These are phyloP conservation scores for Mortierella claussenii DNA, from an alignment of 192 early-diverging fungal genomes.

Conservation along the genomic window DNA sequence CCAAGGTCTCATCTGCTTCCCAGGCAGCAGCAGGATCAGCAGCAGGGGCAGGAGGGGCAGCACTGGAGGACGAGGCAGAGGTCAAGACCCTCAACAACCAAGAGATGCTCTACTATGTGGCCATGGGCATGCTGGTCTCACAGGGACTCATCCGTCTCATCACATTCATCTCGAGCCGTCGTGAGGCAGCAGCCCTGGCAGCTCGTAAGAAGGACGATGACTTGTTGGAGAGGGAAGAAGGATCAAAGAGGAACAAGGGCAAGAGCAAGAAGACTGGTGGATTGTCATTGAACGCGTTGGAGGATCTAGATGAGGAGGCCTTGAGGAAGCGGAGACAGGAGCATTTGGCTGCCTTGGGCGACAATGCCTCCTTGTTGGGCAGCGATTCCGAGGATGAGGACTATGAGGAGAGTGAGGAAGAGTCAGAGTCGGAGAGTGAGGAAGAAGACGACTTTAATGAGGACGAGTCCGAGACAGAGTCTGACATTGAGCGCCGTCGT, in stretches of 20 bases:
- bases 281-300: conserved; percentile 19
- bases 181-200: conserved; percentile 27
- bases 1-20: conserved; percentile 7
- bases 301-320: conserved; percentile 29
- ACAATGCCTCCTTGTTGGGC: conserved; percentile 24
- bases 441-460: conserved; percentile 9
- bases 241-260: no score
- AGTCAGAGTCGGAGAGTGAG: conserved; percentile 13
- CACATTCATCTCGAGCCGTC: conserved; percentile 36
- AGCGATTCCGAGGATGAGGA: conserved; percentile 47
- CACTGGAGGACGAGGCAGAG: not conserved
- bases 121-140: conserved; percentile 47
- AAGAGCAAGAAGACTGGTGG: conserved; percentile 11
- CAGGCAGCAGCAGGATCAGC: not conserved
- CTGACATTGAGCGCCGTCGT: conserved; percentile 31
- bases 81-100: conserved; percentile 7
- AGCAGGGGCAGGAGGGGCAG: not conserved
- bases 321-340: conserved; percentile 23
- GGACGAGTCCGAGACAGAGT: conserved; percentile 1
- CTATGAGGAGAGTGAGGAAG: conserved; percentile 26
- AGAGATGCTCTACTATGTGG: conserved; percentile 44
- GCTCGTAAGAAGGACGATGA: conserved; percentile 40
- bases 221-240: not conserved
- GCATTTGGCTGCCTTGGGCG: conserved; percentile 28
- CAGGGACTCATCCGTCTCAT: conserved; percentile 46